Evolutionary conservation across 169 alveolate species (phyloP), one percentile per base, ranked within the genome.

Genomic region (Plasmodium coatneyi): DNA sequence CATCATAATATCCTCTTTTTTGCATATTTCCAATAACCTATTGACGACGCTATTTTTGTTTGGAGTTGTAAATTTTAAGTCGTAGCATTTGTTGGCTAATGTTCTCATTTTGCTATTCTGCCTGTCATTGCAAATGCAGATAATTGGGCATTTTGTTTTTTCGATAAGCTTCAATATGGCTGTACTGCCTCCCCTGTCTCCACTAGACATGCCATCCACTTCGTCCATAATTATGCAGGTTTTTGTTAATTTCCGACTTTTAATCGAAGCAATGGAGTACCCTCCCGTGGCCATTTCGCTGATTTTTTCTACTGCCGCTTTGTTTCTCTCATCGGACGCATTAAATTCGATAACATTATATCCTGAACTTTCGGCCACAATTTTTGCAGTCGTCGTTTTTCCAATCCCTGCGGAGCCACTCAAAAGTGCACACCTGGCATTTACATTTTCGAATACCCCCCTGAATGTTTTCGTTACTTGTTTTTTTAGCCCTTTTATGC

Each of bases 361-460:
- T 9, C 99, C 99, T 74, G 98, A 96, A 79, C 93, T 82, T 74
- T 95, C 96, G 0, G 99, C 98, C 0, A 98, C 97, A 25, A 99
- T 94, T 93, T 98, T 96, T 0, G 99, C 99, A 1, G 99, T 96
- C 2, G 99, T 97, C 32, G 99, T 98, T 97, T 99, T 99, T 12
- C 99, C 99, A 36, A 99, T 98, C 19, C 99, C 99, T 12, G 99
- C 99, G 10, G 99, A 99, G 1, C 99, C 99, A 25, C 99, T 97
- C 32, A 99, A 96, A 79, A 99, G 95, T 5, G 98, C 99, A 1
- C 99, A 99, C 80, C 95, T 72, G 9, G 99, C 99, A 94, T 98
- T 98, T 5, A 97, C 32, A 84, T 97, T 98, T 82, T 91, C 95
- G 12, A 46, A 43, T 16, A 72, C 34, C 28, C 94, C 92, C 84